Conservation (phyloP, 345 rosid species). For the Dimocarpus longan region DNA sequence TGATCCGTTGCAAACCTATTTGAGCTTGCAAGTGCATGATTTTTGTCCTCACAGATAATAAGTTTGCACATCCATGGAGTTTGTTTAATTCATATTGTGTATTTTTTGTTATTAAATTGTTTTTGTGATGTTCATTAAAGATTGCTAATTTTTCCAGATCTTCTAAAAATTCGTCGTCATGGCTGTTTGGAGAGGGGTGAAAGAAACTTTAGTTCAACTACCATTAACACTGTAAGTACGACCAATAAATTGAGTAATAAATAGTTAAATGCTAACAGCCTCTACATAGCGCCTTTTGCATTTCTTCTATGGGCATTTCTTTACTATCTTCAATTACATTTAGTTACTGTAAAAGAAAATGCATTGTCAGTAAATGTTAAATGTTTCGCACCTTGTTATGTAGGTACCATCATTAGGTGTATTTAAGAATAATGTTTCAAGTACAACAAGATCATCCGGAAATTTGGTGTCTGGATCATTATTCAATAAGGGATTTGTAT, state of each 20-base stretch:
- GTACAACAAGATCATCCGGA: slow-evolving; percentile 37
- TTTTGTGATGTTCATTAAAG: neutral
- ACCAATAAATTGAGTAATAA: neutral
- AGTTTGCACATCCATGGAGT: neutral
- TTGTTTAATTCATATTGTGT: neutral
- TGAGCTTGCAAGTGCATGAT: neutral
- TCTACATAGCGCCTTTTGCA: slow-evolving; percentile 5
- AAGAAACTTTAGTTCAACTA: slow-evolving; percentile 35
- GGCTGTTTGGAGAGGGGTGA: slow-evolving; percentile 32
- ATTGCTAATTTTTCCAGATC: slow-evolving; percentile 48
- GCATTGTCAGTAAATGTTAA: neutral
- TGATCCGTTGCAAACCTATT: neutral
- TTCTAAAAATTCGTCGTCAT: slow-evolving; percentile 34
- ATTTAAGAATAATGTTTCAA: slow-evolving; percentile 37
- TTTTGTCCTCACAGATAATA: neutral
- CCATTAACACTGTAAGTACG: slow-evolving; percentile 45
- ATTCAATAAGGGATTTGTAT: slow-evolving; percentile 30
- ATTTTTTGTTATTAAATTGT: too few species aligned
- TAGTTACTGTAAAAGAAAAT: neutral
- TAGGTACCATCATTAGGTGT: slow-evolving; percentile 45
- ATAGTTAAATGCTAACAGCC: neutral
- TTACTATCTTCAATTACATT: neutral
- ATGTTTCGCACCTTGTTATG: slow-evolving; percentile 13
- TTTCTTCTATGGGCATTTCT: neutral
- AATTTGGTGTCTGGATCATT: slow-evolving; percentile 38